Base-by-base conservation (phyloP, 2,329 filamentous ascomycete genomes). In the Zymoseptoria brevis region DNA sequence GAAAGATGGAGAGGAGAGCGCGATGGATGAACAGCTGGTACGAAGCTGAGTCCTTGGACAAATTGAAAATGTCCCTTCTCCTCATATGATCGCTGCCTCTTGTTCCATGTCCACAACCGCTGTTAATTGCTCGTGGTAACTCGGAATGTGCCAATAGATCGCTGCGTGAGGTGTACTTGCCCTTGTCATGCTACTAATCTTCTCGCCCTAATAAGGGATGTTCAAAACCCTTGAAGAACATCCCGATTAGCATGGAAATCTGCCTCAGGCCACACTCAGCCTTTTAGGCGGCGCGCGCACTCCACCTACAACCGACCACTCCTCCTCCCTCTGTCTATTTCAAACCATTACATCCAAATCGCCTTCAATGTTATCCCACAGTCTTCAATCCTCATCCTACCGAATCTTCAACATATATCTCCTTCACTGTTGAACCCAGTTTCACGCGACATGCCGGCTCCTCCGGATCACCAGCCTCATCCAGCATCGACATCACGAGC, bases 401-500 rank as follows among this genome's bases (percentile, higher is more conserved):
- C 35, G 35, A n/a, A 1, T 7, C 1, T 45, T n/a, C 35, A 45
- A n/a, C 35, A 45, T 45, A 45, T 2, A n/a, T 45, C 5, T 45
- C 35, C 13, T 45, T 45, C 16, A 45, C 35, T 16, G 35, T 45
- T 45, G 35, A 13, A 6, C n/a, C 35, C 35, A 45, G 11, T 3
- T 45, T 16, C 35, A 16, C 35, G 35, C 35, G 35, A 13, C 35
- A 45, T 45, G 35, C 35, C 35, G 35, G 35, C 35, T 45, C 35
- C 35, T 45, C 35, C 35, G 35, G 35, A 45, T 45, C 35, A 45
- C 35, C 35, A n/a, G 16, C 35, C 16, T 45, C 13, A n/a, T 45
- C 35, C 35, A 45, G 35, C 54, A 50, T 24, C 19, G 54, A 48
- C 19, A 48, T 21, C 29, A 51, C 24, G 22, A 57, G 63, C 24